phyloP scores from a whole-genome alignment of 345 rosid genomes.

The Rhizophora apiculata region DNA sequence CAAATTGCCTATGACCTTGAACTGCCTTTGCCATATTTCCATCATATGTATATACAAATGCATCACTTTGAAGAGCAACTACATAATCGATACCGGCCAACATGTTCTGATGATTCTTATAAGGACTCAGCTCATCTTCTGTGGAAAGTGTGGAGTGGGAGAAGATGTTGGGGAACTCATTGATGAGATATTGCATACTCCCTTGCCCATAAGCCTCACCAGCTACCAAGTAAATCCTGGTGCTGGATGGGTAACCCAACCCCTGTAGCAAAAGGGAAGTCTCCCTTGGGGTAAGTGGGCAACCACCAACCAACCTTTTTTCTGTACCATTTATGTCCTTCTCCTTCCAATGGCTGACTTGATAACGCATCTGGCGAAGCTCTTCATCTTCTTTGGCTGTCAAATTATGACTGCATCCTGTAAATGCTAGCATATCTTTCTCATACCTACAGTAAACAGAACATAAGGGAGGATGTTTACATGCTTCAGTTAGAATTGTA shows the following conservation, averaged over 20 bases:
- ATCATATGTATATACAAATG: conserved; percentile 79
- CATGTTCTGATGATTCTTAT: conserved; percentile 85
- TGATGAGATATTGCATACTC: conserved; percentile 63
- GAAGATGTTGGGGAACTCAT: conserved; percentile 68
- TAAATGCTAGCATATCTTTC: conserved; percentile 97
- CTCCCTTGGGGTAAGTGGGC: conserved; percentile 90
- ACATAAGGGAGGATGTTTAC: background rate
- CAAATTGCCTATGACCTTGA: conserved; percentile 86
- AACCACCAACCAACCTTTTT: conserved; percentile 81
- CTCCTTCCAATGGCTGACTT: conserved; percentile 85
- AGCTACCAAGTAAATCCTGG: conserved; percentile 86
- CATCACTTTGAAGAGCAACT: conserved; percentile 86
- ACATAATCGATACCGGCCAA: conserved; percentile 86
- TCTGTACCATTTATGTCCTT: conserved; percentile 90
- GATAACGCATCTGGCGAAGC: conserved; percentile 70
- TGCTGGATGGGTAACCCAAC: conserved; percentile 65
- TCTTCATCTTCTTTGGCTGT: conserved; percentile 78
- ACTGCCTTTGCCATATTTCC: conserved; percentile 99
- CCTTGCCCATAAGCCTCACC: conserved; percentile 87
- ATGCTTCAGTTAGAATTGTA: background rate
- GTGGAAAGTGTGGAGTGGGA: conserved; percentile 78
- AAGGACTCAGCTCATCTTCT: conserved; percentile 64
- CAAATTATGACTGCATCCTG: conserved; percentile 90
- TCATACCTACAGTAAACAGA: conserved; percentile 52
- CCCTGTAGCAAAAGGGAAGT: conserved; percentile 80